Base-by-base conservation (phyloP, 805 yeast genomes). In the Hanseniaspora hatyaiensis region DNA sequence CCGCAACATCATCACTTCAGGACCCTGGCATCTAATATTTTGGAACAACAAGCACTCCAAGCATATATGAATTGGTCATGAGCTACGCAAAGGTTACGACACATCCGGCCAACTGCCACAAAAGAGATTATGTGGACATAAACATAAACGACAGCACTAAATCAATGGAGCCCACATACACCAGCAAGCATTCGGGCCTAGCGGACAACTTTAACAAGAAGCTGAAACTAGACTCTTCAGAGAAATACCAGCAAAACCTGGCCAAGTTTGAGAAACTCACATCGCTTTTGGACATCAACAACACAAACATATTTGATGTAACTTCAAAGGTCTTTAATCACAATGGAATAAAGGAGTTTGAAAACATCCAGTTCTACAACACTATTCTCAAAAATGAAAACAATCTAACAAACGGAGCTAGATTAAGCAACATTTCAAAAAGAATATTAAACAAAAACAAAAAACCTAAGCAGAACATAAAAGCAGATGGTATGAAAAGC, bases 401-500 rank as follows among this genome's bases (percentile, higher is more conserved):
- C 13, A 50, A 50, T 13, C 47, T 58, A 24, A 64, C 63, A 47
- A 59, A 62, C 34, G 67, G 67, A 22, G 60, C 57, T 46, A 50
- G 67, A 36, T 47, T 63, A 48, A 55, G 57, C 19, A 63, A 63
- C 49, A 52, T 63, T 4, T 58, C 64, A 22, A 59, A 62, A 61
- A 53, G 67, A 44, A 59, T 63, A 13, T 34, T 62, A 20, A 62
- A 62, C 47, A 63, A 62, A 50, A 36, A 37, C 31, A 24, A 23
- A 8, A 40, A 22, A 13, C 18, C 12, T 9, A 37, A 15, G 8
- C 3, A 6, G 2, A 8, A 56, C 60, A 53, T 56, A 52, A 63
- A 58, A 38, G 53, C 58, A 40, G 67, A 63, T 30, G 67, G 66
- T 15, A 62, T 62, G n/a, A 59, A 54, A 47, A 62, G 56, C 47